Percentiles rank a stretch among this genome's conserved stretches.
These are phyloP conservation scores for Oryza glumipatula DNA, from an alignment of 176 grass and related monocot genomes.

Conservation along the genomic window DNA sequence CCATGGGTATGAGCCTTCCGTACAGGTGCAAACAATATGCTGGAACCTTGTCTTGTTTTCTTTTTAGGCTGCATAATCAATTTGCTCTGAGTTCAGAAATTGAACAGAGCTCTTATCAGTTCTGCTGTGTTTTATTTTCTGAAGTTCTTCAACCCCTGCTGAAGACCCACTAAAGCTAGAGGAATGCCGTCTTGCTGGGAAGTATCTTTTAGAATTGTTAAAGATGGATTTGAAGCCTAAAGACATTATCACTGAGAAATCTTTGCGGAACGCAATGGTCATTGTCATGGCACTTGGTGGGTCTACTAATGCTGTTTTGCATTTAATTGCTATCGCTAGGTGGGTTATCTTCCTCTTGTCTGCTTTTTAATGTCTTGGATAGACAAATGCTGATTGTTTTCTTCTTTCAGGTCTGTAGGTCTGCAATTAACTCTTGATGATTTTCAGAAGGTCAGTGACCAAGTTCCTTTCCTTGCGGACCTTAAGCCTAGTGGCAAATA, in stretches of 20 bases:
- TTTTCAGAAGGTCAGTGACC: constrained; percentile 98
- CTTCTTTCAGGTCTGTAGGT: constrained; percentile 82
- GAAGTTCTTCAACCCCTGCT: constrained; percentile 93
- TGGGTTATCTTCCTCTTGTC: constrained; percentile 40
- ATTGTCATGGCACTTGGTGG: constrained; percentile 96
- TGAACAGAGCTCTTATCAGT: constrained; percentile 6
- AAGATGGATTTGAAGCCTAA: constrained; percentile 95
- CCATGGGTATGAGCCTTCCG: constrained; percentile 97
- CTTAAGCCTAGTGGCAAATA: constrained; percentile 98
- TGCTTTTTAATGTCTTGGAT: constrained; percentile 16
- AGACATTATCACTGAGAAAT: constrained; percentile 96
- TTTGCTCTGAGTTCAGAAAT: not conserved
- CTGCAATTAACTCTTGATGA: constrained; percentile 92
- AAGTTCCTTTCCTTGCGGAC: constrained; percentile 96
- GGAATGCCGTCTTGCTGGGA: constrained; percentile 82
- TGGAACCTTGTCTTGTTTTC: not conserved
- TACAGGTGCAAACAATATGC: constrained; percentile 68
- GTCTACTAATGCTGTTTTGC: constrained; percentile 95
- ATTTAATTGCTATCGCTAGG: constrained; percentile 99
- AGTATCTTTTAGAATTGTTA: constrained; percentile 86
- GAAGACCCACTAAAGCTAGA: constrained; percentile 89
- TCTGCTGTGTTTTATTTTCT: constrained; percentile 27
- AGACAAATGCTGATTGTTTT: constrained; percentile 43
- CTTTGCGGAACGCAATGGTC: constrained; percentile 92
- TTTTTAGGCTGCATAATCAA: constrained; percentile 16